phyloP scores from a whole-genome alignment of 2,329 filamentous ascomycete species.

The Stagonosporopsis vannaccii region DNA sequence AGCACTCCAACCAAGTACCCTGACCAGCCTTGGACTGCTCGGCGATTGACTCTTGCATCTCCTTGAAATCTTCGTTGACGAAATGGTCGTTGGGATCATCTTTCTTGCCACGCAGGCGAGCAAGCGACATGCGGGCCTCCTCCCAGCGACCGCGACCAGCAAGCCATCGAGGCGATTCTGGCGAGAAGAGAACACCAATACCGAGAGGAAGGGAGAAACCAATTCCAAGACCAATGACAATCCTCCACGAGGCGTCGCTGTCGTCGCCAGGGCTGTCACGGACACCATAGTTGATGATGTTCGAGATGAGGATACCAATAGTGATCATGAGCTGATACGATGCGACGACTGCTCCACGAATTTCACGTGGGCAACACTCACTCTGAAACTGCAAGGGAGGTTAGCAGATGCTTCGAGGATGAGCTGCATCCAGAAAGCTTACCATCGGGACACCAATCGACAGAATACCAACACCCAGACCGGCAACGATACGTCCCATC shows the following conservation, averaged over 20 bases:
- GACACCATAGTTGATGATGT: slow-evolving; percentile 52
- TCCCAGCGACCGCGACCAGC: slow-evolving; percentile 58
- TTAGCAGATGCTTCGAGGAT: neutral
- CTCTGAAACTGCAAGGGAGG: slow-evolving; percentile 60
- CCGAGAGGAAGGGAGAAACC: slow-evolving; percentile 42
- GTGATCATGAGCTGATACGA: slow-evolving; percentile 57
- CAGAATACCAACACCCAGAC: slow-evolving; percentile 54
- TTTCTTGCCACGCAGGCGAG: slow-evolving; percentile 61
- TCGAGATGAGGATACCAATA: slow-evolving; percentile 50
- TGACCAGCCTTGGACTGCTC: slow-evolving; percentile 39
- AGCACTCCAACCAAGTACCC: slow-evolving; percentile 41
- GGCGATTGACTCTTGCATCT: slow-evolving; percentile 42
- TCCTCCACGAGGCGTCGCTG: slow-evolving; percentile 46
- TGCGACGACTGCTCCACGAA: slow-evolving; percentile 68
- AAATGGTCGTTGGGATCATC: slow-evolving; percentile 55
- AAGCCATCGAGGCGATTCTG: slow-evolving; percentile 52
- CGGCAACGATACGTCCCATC: slow-evolving; percentile 54
- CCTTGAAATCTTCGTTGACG: slow-evolving; percentile 61
- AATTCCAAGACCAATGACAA: slow-evolving; percentile 45
- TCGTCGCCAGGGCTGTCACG: slow-evolving; percentile 48
- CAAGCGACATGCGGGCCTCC: slow-evolving; percentile 59
- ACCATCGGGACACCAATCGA: slow-evolving; percentile 67
- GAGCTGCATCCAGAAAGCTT: neutral
- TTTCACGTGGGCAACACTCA: slow-evolving; percentile 67
- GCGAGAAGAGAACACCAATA: slow-evolving; percentile 40